Evolutionary conservation across 2,329 filamentous ascomycete genomes (phyloP), one percentile per base, ranked within the genome.

Genomic region (Fusarium acutatum): DNA sequence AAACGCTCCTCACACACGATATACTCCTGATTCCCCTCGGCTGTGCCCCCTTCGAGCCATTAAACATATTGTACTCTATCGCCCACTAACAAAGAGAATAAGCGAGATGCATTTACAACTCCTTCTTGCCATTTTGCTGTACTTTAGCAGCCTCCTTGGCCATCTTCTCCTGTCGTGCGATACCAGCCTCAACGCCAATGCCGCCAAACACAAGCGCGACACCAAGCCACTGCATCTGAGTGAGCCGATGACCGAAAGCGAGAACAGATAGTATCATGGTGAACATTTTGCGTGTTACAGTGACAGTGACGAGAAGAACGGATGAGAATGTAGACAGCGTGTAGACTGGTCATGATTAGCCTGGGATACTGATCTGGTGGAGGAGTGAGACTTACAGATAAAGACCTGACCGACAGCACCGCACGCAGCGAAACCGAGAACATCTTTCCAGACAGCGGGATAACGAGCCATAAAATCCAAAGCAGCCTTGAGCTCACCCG

Each of bases 231-330:
- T 99, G 96, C 88, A 96, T 97, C n/a, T 86, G 84, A 34, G 90
- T 93, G 54, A 99, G 88, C 72, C 89, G 90, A 82, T 99, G 96
- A 34, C 96, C 96, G 81, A 98, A 99, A 84, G 94, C 95, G 69
- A 98, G 86, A 34, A 99, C 96, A 60, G 94, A 97, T 58, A 98
- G 88, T 67, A 98, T 94, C 96, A 99, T 99, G 75, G 96, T 98
- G 81, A 98, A 89, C 96, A 99, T 99, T 86, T 99, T 99, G 80
- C 96, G 89, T 50, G 96, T 99, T 50, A 99, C 96, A 5, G 95
- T 99, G 6, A 99, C 95, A 9, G 96, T 98, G 47, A 98, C 96
- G 56, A 99, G 90, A 58, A 98, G 88, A 54, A 99, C 89, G 15
- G 93, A 96, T 15, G 94, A 96, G 84, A 98, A 99, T 56, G 93